Percentiles rank a stretch among this genome's conserved stretches.
Evolutionary conservation across 2,329 filamentous ascomycete species (phyloP).

Genomic region (Emmonsiellopsis sp.): DNA sequence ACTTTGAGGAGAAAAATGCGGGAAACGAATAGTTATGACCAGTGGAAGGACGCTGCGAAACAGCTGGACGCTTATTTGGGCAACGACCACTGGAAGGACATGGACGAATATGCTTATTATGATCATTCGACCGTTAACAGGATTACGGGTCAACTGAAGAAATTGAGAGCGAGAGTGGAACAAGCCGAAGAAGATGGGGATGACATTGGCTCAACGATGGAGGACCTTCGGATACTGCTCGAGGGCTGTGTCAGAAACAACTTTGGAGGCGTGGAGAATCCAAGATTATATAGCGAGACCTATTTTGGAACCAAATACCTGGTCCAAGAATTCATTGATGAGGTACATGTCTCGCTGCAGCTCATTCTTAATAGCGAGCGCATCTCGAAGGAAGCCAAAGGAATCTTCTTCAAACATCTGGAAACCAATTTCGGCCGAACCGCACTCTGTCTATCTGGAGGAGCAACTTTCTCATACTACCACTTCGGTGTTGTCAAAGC

Average conservation of each 20-base stretch:
- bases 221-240: slow-evolving; percentile 67
- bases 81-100: slow-evolving; percentile 46
- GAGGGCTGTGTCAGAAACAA: slow-evolving; percentile 97
- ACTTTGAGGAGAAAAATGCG: slow-evolving; percentile 61
- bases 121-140: slow-evolving; percentile 73
- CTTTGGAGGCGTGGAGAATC: slow-evolving; percentile 90
- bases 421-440: slow-evolving; percentile 87
- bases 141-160: slow-evolving; percentile 64
- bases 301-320: slow-evolving; percentile 97
- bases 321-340: slow-evolving; percentile 82
- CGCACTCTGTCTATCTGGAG: slow-evolving; percentile 84
- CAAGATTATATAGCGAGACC: slow-evolving; percentile 89
- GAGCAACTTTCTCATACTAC: slow-evolving; percentile 92
- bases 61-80: slow-evolving; percentile 72
- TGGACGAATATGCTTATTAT: slow-evolving; percentile 63
- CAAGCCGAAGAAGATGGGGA: slow-evolving; percentile 22
- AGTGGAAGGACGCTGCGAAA: slow-evolving; percentile 74
- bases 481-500: slow-evolving; percentile 91
- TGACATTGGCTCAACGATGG: slow-evolving; percentile 45
- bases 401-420: slow-evolving; percentile 74
- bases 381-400: slow-evolving; percentile 63
- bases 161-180: slow-evolving; percentile 31
- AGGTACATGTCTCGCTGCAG: slow-evolving; percentile 48
- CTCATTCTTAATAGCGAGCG: slow-evolving; percentile 60
- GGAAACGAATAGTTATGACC: slow-evolving; percentile 61